Base-by-base conservation (phyloP, 1,139 yeast genomes). In the Scheffersomyces cryptocercus region DNA sequence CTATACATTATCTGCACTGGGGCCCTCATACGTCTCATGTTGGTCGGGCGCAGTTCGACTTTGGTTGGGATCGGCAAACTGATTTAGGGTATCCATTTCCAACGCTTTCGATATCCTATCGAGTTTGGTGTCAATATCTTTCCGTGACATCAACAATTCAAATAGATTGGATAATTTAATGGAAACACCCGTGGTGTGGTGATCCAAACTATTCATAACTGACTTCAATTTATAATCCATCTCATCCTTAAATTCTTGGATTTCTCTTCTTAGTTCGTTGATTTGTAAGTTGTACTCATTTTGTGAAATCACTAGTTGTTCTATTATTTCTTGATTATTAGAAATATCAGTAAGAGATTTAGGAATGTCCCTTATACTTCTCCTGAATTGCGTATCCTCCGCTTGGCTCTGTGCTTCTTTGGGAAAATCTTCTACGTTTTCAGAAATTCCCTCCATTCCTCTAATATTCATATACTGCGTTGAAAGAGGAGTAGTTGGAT, bases 181-280 rank as follows among this genome's bases (percentile, higher is more conserved):
- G 28, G 45, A 45, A 10, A 44, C 37, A 4, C 44, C 34, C 35
- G 43, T 44, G n/a, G 43, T 37, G 24, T 46, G 46, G 28, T 42
- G 39, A 30, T 40, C 37, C 20, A 49, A 26, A 10, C 28, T 32
- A 12, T 44, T 46, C 35, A 43, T 16, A 16, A 48, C 35, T 3
- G 34, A 15, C 28, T 41, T 42, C 37, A 50, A 30, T 30, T 44
- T 45, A 37, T 37, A 41, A 30, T 51, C 51, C 13, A 44, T 38
- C 13, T 41, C 47, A 13, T 44, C 32, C 15, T 43, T 44, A 37
- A 44, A 44, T 16, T 39, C 45, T 10, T 40, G 44, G 36, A 52
- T 30, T 13, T 49, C 52, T 5, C 44, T 41, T 5, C 46, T 45
- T 11, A 51, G 34, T 28, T 36, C 42, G 20, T 16, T 26, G 7